Evolutionary conservation across 768 basidiomycete species (phyloP).

Genomic region (Lactarius deliciosus): DNA sequence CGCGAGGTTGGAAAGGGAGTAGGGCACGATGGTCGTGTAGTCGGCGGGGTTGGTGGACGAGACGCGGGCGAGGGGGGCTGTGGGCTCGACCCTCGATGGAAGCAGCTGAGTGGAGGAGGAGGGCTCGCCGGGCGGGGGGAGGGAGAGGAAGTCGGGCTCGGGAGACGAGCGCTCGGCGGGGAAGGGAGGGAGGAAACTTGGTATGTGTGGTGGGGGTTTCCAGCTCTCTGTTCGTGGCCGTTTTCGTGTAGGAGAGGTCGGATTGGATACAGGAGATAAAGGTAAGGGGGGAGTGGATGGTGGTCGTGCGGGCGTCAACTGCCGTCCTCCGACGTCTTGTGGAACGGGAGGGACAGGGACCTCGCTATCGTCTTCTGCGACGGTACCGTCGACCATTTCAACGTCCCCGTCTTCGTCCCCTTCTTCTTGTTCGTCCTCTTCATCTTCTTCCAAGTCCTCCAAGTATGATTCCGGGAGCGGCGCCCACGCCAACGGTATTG

Average conservation of each 20-base stretch:
- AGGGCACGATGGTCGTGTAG: conserved; percentile 70
- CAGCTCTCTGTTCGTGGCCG: conserved; percentile 55
- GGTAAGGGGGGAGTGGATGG: conserved; percentile 46
- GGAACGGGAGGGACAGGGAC: conserved; percentile 22
- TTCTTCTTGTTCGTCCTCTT: conserved; percentile 36
- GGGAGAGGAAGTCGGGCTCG: conserved; percentile 37
- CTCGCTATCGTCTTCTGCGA: conserved; percentile 20
- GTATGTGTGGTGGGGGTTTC: conserved; percentile 63
- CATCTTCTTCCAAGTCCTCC: conserved; percentile 38
- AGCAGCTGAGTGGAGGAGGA: conserved; percentile 39
- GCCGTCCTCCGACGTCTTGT: conserved; percentile 21
- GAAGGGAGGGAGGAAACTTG: conserved; percentile 68
- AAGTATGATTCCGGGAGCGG: conserved; percentile 33
- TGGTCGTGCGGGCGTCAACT: conserved; percentile 30
- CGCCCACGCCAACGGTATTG: conserved; percentile 49
- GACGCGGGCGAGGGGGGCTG: conserved; percentile 43
- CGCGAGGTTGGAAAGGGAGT: conserved; percentile 69
- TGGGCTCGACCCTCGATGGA: conserved; percentile 38
- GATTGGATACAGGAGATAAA: conserved; percentile 58
- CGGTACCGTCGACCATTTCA: conserved; percentile 27
- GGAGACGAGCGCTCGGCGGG: conserved; percentile 42
- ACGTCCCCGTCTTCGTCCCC: conserved; percentile 27
- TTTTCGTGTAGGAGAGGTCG: conserved; percentile 58
- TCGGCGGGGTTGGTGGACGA: conserved; percentile 54
- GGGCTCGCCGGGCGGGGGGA: conserved; percentile 39